phyloP scores from a whole-genome alignment of 169 alveolate species.

The Pseudocohnilembus persalinus region DNA sequence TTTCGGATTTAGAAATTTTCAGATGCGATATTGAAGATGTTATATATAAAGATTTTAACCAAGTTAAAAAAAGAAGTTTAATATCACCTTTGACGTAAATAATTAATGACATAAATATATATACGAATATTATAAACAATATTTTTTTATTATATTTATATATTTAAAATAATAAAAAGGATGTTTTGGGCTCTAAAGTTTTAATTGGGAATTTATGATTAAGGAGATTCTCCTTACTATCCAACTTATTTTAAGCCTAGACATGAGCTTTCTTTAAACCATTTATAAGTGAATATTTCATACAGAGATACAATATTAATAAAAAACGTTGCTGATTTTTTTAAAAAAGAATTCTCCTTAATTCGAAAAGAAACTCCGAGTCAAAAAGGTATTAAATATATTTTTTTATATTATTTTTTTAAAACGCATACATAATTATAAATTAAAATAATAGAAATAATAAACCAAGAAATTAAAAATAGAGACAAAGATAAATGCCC shows the following conservation, averaged over 20 bases:
- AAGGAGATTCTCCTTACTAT: background rate
- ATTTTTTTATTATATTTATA: too few relatives aligned
- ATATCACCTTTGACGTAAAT: background rate
- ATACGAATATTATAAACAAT: too few relatives aligned
- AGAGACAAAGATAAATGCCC: background rate
- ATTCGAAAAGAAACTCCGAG: conserved; percentile 9
- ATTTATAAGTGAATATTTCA: background rate
- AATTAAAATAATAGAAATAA: background rate
- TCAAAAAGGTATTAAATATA: background rate
- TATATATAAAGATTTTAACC: background rate
- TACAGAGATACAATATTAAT: conserved; percentile 13
- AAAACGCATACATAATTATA: too few relatives aligned
- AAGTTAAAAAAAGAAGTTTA: conserved; percentile 1
- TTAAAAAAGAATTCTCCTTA: background rate
- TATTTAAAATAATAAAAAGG: background rate
- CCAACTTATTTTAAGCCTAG: conserved; percentile 7
- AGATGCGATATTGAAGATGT: conserved; percentile 1
- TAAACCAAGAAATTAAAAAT: background rate
- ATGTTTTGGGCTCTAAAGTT: background rate
- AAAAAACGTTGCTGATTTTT: background rate
- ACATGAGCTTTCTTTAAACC: conserved; percentile 1
- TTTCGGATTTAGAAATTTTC: conserved; percentile 1
- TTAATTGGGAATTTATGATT: background rate
- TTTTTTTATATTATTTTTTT: too few relatives aligned
- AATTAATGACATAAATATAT: background rate